Percentiles rank a stretch among this genome's conserved stretches.
These are phyloP conservation scores for Colletotrichum karsti DNA, from an alignment of 2,329 filamentous ascomycete species.

Conservation along the genomic window DNA sequence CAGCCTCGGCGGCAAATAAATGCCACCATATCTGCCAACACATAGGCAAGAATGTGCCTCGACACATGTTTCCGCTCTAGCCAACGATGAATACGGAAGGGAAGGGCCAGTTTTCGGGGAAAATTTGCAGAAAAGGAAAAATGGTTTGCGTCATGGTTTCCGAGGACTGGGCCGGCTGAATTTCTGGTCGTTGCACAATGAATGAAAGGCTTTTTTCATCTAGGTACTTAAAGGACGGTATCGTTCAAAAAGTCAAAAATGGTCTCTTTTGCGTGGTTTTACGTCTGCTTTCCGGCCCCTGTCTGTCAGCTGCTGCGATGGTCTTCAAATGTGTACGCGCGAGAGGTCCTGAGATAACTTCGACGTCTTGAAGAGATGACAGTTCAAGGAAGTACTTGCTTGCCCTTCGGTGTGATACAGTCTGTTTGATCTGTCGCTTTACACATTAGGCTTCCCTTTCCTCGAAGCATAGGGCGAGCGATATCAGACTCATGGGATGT, in stretches of 20 bases:
- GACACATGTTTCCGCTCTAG: constrained; percentile 29
- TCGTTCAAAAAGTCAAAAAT: constrained; percentile 30
- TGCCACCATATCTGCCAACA: constrained; percentile 29
- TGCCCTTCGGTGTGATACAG: background rate
- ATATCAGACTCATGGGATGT: no score
- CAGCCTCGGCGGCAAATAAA: constrained; percentile 65
- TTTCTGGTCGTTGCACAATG: constrained; percentile 30
- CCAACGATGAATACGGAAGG: constrained; percentile 26
- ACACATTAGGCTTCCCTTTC: no score
- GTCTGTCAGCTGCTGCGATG: background rate
- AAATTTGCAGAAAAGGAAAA: constrained; percentile 22
- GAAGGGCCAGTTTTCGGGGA: constrained; percentile 29
- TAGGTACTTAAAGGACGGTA: constrained; percentile 29
- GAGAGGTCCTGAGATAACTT: background rate
- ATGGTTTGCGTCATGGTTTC: constrained; percentile 28
- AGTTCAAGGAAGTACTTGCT: background rate
- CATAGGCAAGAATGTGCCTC: constrained; percentile 24
- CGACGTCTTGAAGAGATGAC: background rate
- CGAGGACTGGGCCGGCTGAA: constrained; percentile 29
- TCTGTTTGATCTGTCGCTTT: background rate
- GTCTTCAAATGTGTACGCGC: background rate
- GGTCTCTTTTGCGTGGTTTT: constrained; percentile 29
- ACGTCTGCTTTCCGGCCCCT: background rate
- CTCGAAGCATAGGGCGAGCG: no score
- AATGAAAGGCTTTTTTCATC: constrained; percentile 31